Evolutionary conservation across 208 protist species (phyloP).

Genomic region (Leishmania tarentolae): DNA sequence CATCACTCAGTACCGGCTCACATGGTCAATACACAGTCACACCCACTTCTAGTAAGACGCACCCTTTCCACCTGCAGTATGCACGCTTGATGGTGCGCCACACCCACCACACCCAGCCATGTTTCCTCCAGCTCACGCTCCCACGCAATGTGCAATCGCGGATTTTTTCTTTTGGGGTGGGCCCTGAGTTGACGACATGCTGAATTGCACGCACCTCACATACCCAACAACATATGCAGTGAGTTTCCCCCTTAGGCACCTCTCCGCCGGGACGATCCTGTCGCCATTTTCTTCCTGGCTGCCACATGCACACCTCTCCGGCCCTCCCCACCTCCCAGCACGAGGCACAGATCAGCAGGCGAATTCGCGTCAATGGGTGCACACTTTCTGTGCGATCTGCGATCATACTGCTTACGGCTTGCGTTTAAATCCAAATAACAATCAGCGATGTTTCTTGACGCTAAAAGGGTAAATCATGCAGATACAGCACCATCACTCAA

Average conservation of each 20-base stretch:
- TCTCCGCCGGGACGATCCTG: not conserved
- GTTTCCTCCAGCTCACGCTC: constrained; percentile 58
- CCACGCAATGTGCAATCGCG: constrained; percentile 34
- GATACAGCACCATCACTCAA: not conserved
- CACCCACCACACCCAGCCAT: constrained; percentile 17
- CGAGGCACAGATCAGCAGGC: not conserved
- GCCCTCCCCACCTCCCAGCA: not conserved
- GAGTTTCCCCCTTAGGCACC: not conserved
- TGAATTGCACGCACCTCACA: not conserved
- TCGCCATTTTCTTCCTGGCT: not conserved
- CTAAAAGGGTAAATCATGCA: constrained; percentile 13
- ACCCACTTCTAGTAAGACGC: not conserved
- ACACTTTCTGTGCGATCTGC: not conserved
- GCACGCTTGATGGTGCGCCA: not conserved
- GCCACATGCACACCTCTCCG: not conserved
- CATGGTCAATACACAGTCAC: not conserved
- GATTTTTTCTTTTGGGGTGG: not conserved
- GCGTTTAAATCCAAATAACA: constrained; percentile 7
- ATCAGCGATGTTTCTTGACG: constrained; percentile 18
- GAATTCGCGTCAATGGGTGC: not conserved
- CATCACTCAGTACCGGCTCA: constrained; percentile 16
- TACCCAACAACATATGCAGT: not conserved
- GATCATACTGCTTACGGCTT: constrained; percentile 23
- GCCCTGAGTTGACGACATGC: not conserved
- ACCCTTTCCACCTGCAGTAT: not conserved